A percentile compares a stretch with the other conserved stretches of the same genome.
phyloP scores from a whole-genome alignment of 2,329 filamentous ascomycete species.

The Canariomyces notabilis region DNA sequence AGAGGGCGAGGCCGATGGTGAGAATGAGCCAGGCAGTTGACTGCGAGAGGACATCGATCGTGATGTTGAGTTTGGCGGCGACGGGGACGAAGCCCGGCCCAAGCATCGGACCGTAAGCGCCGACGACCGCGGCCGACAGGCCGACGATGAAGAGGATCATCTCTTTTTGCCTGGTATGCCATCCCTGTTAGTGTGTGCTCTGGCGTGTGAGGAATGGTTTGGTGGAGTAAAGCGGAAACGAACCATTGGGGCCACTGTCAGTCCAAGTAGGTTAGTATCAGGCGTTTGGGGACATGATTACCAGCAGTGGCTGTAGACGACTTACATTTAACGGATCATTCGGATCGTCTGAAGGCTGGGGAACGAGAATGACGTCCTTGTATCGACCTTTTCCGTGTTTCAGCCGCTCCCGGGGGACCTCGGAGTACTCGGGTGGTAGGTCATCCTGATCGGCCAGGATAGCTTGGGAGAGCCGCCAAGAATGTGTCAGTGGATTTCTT shows the following conservation, averaged over 20 bases:
- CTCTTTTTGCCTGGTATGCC: slow-evolving; percentile 33
- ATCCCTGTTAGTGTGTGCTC: slow-evolving; percentile 1
- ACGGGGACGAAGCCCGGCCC: slow-evolving; percentile 45
- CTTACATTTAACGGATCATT: slow-evolving; percentile 45
- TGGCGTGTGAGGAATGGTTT: background rate
- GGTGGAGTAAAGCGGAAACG: background rate
- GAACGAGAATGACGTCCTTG: slow-evolving; percentile 34
- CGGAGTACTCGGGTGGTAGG: slow-evolving; percentile 40
- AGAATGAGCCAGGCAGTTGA: slow-evolving; percentile 46
- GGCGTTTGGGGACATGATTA: no score
- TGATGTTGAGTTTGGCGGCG: slow-evolving; percentile 38
- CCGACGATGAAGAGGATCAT: slow-evolving; percentile 41
- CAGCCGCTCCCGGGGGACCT: slow-evolving; percentile 37
- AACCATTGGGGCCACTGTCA: slow-evolving; percentile 38
- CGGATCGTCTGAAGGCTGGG: slow-evolving; percentile 44
- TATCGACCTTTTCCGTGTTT: slow-evolving; percentile 34
- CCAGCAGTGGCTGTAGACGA: no score
- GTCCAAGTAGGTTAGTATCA: background rate
- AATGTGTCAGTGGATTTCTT: background rate
- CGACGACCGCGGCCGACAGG: slow-evolving; percentile 43
- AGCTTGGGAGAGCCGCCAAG: slow-evolving; percentile 28
- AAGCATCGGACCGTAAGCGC: slow-evolving; percentile 48
- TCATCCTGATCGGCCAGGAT: slow-evolving; percentile 43
- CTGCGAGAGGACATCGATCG: slow-evolving; percentile 39
- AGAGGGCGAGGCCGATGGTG: slow-evolving; percentile 42